Conservation (phyloP, 768 basidiomycete genomes). For the Mycena crocata region DNA sequence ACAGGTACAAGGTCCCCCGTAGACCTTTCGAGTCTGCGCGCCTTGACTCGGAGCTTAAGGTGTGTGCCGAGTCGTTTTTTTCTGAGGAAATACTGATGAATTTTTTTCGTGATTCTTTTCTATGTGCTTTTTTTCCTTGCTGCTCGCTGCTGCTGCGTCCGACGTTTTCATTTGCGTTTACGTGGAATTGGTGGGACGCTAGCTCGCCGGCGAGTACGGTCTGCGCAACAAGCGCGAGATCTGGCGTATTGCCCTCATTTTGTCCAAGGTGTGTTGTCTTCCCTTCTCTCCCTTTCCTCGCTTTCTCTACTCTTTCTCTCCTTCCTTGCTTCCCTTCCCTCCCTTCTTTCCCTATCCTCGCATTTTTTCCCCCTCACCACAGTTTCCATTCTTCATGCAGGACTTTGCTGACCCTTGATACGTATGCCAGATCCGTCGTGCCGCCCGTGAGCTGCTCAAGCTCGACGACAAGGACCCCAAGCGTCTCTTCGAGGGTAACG, state of each 20-base stretch:
- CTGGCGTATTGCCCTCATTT: conserved; percentile 98
- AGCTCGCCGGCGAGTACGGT: conserved; percentile 99
- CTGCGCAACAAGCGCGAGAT: conserved; percentile 99
- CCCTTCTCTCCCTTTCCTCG: too few species aligned
- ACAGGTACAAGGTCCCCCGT: conserved; percentile 99
- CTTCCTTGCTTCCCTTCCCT: too few species aligned
- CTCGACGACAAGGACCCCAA: conserved; percentile 99
- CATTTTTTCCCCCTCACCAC: too few species aligned
- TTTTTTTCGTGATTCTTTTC: conserved; percentile 16
- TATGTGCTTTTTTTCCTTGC: too few species aligned
- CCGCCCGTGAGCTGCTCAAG: conserved; percentile 99
- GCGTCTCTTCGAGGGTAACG: conserved; percentile 99
- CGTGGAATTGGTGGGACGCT: too few species aligned
- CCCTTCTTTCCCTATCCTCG: too few species aligned
- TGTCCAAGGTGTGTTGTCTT: too few species aligned
- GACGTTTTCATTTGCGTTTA: too few species aligned
- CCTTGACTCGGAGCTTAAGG: conserved; percentile 99
- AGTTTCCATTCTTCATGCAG: too few species aligned
- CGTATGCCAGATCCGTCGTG: conserved; percentile 99
- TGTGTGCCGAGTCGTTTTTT: conserved; percentile 43
- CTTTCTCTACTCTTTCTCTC: too few species aligned
- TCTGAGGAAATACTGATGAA: background rate
- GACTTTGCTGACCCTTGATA: too few species aligned
- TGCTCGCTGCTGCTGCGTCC: too few species aligned
- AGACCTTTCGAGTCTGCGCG: conserved; percentile 97